Evolutionary conservation across 2,329 filamentous ascomycete genomes (phyloP), one percentile per base, ranked within the genome.

Genomic region (Phialophora expanda): DNA sequence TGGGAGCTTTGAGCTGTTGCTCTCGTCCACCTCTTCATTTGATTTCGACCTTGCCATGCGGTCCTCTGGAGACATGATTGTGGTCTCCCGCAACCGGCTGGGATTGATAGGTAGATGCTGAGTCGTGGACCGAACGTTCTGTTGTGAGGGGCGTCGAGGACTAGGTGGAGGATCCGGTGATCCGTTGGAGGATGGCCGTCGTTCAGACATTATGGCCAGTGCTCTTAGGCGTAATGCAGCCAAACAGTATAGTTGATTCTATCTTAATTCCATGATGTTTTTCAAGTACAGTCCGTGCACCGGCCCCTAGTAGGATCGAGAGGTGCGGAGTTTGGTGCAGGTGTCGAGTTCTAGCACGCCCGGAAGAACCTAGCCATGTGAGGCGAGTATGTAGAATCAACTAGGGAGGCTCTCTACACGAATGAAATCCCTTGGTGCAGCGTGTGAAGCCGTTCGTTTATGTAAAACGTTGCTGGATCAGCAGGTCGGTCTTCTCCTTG

Each of bases 71-170:
- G 70, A 72, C 65, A 71, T 64, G 61, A 59, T 63, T 17, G 59
- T 66, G 20, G 68, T 62, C 30, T 71, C 68, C 26, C 72, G 68
- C 51, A 73, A 58, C 41, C 72, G 67, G 54, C 72, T 73, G 5
- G 72, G 72, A 22, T 56, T 66, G 7, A 61, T 32, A 4, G 72
- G 72, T 1, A 59, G 67, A 68, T 73, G 68, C 28, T 68, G 67
- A 12, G 60, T 64, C 22, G 62, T 56, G 8, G 50, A 55, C 22
- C 67, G 65, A 28, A 41, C 14, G 38, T 59, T 61, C 20, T 56
- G 56, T 4, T 60, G 62, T 48, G 61, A 14, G 24, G 64, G 63
- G 22, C 65, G 56, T 22, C 61, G 53, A 26, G 69, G 69, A 12
- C 66, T 65, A 24, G 60, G 34, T 1, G 69, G 69, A 56, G 69